Evolutionary conservation across 805 yeast genomes (phyloP), one percentile per base, ranked within the genome.

Genomic region (Saccharomycopsis capsularis): DNA sequence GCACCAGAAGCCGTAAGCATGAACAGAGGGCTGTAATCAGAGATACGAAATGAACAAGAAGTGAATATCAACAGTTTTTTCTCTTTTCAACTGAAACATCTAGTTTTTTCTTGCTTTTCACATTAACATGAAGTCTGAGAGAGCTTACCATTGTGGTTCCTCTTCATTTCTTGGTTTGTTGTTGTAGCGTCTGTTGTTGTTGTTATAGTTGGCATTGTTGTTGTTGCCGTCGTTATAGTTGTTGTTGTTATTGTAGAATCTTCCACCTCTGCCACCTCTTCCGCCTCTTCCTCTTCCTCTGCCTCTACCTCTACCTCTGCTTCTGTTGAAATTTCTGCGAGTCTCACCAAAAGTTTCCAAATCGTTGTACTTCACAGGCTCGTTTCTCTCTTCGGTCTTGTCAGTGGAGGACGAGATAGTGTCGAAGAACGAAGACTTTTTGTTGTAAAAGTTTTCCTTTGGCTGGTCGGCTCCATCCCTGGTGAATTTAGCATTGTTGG

Each of bases 381-480:
- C 41, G 4, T 37, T 43, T 7, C 19, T 25, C 18, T 27, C 69
- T 25, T 62, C 63, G 6, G 63, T 60, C 23, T 66, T 60, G 43
- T 73, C 73, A 46, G 74, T 76, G 35, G 81, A 66, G 3, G 88
- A 81, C 9, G 88, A 77, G 50, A 91, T 78, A 53, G 76, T 78
- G 66, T 93, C 98, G 60, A 91, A 91, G 65, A 93, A 91, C 1
- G 97, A 89, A 13, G 88, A 78, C 59, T 76, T 75, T 64, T 82
- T 88, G 68, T 89, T 77, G 69, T 93, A 93, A 25, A 73, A 76
- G 19, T 36, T 32, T 24, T 63, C 67, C 22, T 40, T 46, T 9
- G 40, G 30, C 19, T 27, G 15, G 23, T 32, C 19, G 22, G 61
- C 65, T 24, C 64, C 69, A 46, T 76, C 80, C 56, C 72, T 76